Evolutionary conservation across 139 green algal genomes (phyloP), one percentile per base, ranked within the genome.

Genomic region (Auxenochlorella protothecoides): DNA sequence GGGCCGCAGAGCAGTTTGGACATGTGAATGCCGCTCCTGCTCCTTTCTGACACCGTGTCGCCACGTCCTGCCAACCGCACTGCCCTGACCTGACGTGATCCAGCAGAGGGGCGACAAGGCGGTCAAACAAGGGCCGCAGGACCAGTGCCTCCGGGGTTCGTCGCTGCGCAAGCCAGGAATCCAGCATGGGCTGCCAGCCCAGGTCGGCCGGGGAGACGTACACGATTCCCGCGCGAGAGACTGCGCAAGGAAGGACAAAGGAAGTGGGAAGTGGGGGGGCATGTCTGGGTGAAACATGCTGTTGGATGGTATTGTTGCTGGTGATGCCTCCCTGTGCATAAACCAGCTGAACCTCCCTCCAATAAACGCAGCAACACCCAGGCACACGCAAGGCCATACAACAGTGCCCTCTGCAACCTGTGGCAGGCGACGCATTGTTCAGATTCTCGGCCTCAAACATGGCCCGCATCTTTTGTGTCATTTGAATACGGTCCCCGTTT

Each of bases 361-460:
- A 44, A 44, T 44, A 44, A 44, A 44, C 27, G 27, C 63, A 67
- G 63, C 63, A 67, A 53, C 63, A 67, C 14, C 15, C 63, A 51
- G 63, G 44, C 15, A 7, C 63, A 67, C 10, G 14, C 27, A 67
- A 67, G 15, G 10, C 12, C 14, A 67, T 14, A 13, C 59, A 64
- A 64, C 13, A 13, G 59, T 13, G 59, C 13, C 59, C 12, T n/a
- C 59, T 64, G 12, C 59, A 53, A 67, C 63, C 63, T 53, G 93
- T 98, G 59, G 93, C 93, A 6, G 93, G 93, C 2, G 90, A 97
- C 11, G 92, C 92, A 74, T 97, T 97, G 83, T 78, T 83, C 63
- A 98, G 77, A 85, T 98, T 96, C 80, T 98, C 92, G 2, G 89
- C 86, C 86, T 98, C 92, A 71, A 97, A 96, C 79, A 97, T 86